phyloP scores from a whole-genome alignment of 148 eudicot species.

The Beta vulgaris region DNA sequence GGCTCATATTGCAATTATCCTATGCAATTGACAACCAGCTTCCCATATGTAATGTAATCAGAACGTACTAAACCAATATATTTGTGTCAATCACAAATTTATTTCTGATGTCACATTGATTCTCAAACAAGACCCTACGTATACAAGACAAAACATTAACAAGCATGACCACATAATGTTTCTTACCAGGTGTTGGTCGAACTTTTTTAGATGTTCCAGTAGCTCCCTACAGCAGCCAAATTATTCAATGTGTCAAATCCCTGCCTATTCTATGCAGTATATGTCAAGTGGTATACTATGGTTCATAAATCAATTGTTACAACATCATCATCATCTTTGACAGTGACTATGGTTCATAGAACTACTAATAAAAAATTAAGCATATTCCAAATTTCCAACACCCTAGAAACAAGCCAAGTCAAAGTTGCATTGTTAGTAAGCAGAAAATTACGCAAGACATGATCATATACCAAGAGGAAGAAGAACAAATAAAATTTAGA shows the following conservation, averaged over 20 bases:
- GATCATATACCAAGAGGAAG: not conserved
- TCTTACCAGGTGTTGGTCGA: conserved; percentile 65
- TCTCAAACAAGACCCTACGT: not conserved
- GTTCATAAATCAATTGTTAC: not conserved
- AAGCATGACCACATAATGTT: conserved; percentile 1
- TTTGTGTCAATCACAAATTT: not conserved
- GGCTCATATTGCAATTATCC: not conserved
- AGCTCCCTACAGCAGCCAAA: conserved; percentile 46
- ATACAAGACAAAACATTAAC: conserved; percentile 1
- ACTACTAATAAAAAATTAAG: not conserved
- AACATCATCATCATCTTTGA: not conserved
- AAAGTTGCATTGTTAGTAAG: not conserved
- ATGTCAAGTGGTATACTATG: not conserved
- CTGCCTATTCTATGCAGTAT: not conserved
- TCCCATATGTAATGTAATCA: not conserved
- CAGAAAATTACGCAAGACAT: not conserved
- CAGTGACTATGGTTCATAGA: not conserved
- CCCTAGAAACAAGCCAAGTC: not conserved
- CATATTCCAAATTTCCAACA: conserved; percentile 3
- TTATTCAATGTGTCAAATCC: conserved; percentile 3
- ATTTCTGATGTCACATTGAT: not conserved
- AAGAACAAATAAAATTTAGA: not conserved
- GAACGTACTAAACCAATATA: not conserved
- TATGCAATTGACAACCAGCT: not conserved
- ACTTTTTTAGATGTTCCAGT: conserved; percentile 65